Base-by-base conservation (phyloP, 768 basidiomycete genomes). In the Tylopilus rubrobrunneus region DNA sequence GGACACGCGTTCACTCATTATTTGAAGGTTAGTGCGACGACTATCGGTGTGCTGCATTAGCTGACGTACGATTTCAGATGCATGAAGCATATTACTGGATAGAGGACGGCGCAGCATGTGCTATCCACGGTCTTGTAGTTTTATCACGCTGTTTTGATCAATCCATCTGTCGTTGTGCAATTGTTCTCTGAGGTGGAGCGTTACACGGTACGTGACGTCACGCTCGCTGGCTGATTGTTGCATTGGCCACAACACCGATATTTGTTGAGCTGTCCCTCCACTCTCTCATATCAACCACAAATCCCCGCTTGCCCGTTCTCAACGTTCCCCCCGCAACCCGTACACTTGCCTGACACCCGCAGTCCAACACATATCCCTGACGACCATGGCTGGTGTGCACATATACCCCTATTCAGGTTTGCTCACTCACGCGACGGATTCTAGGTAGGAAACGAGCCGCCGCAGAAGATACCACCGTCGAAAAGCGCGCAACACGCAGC, bases 401-500 rank as follows among this genome's bases (percentile, higher is more conserved):
- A 11, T 23, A 39, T 36, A 19, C 56, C 63, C 59, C 56, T 65
- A 62, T 58, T 44, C 17, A 14, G 36, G 3, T 21, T 10, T 41
- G 7, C 40, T 43, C 53, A 23, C 51, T 56, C 7, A 60, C 40
- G 15, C 37, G 34, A 25, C 7, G 3, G 5, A 48, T 31, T 23
- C 11, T 55, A 73, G 75, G 76, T 59, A 76, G 70, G 45, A 83
- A 83, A 64, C 75, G 82, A 48, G 59, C 74, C 50, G 73, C 78
- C 29, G 71, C 74, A 7, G 77, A 73, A 7, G 63, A 64, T 21
- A 55, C 60, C 21, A 19, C 53, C 41, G 52, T 67, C 9, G 68
- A 51, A 47, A 70, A 65, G 52, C 68, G 68, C 43, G 70, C 68
- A 55, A 73, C 79, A 19, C 76, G 80, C 55, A 73, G 77, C 40